Evolutionary conservation across 768 basidiomycete genomes (phyloP).

Genomic region (Hygrocybe punicea): DNA sequence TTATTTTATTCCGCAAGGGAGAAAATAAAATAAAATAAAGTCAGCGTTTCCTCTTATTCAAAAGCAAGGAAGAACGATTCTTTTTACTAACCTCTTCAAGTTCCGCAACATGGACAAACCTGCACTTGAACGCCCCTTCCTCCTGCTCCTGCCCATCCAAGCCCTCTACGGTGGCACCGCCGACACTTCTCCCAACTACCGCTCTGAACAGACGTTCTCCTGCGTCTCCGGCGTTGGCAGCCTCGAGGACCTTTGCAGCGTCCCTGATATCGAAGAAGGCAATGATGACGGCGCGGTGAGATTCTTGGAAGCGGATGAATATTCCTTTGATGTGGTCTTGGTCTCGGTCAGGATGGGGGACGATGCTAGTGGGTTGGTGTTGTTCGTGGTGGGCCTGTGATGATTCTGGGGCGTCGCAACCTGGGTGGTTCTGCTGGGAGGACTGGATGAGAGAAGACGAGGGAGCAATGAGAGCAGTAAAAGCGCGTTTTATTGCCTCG

Average conservation of each 20-base stretch:
- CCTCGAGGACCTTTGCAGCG: slow-evolving; percentile 43
- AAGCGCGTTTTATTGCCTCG: slow-evolving; percentile 22
- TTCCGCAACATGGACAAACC: slow-evolving; percentile 45
- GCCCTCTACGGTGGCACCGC: too few relatives aligned
- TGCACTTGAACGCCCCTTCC: slow-evolving; percentile 39
- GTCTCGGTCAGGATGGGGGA: too few relatives aligned
- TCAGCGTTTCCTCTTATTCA: too few relatives aligned
- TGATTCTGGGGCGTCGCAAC: too few relatives aligned
- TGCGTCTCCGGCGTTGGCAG: not conserved
- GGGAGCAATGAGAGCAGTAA: slow-evolving; percentile 17
- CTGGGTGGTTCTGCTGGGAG: slow-evolving; percentile 14
- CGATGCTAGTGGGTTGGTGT: too few relatives aligned
- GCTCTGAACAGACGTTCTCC: not conserved
- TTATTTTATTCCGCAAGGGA: not conserved
- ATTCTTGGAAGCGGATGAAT: slow-evolving; percentile 48
- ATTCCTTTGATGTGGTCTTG: slow-evolving; percentile 46
- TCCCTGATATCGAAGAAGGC: slow-evolving; percentile 62
- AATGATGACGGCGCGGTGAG: slow-evolving; percentile 52
- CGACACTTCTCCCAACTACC: too few relatives aligned
- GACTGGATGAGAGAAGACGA: slow-evolving; percentile 1
- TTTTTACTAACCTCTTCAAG: slow-evolving; percentile 46
- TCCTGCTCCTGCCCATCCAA: too few relatives aligned
- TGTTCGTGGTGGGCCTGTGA: too few relatives aligned
- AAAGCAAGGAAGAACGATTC: not conserved
- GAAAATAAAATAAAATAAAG: slow-evolving; percentile 1